Base-by-base conservation (phyloP, 2,329 filamentous ascomycete genomes). In the Cercospora beticola region DNA sequence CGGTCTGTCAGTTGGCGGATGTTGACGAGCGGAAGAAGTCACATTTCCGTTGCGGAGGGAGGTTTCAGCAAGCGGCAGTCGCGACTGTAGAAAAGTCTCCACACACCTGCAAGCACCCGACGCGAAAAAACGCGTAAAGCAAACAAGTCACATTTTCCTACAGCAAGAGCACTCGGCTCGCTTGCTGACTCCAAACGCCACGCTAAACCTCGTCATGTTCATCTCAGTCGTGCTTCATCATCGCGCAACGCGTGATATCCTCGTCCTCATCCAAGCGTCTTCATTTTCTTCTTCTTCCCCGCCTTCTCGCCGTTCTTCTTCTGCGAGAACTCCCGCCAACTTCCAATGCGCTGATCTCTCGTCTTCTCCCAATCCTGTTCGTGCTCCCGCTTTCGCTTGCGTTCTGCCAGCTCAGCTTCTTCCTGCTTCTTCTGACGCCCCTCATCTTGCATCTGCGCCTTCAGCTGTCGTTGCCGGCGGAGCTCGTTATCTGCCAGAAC, bases 361-460 rank as follows among this genome's bases (percentile, higher is more conserved):
- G 91, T 97, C 77, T 92, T 89, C 83, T 99, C 95, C 95, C 95
- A 99, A 71, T 94, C 91, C 82, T 95, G 89, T 73, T 98, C 93
- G 79, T 95, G 92, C 78, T 98, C 93, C 69, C 95, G 86, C 87
- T 85, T 85, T 67, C 83, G 73, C 79, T 85, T 85, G 66, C 82
- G 76, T 75, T 83, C 83, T 40, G 94, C 93, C 9, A 91, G 70
- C 82, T 97, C 94, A 74, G 93, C 92, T 23, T 99, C 95, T 76
- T 89, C 89, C 79, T 91, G 91, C 78, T 89, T 88, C 86, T 96
- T 90, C 83, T 95, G 90, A 65, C 95, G 86, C 6, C 95, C 95
- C 80, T 99, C 94, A 81, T 99, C 95, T 81, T 97, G 93, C 90
- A 99, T 91, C 84, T 95, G 92, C 49, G 92, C 95, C 83, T 97